phyloP scores from a whole-genome alignment of 768 basidiomycete genomes.

The Pilatotrama ljubarskyi region DNA sequence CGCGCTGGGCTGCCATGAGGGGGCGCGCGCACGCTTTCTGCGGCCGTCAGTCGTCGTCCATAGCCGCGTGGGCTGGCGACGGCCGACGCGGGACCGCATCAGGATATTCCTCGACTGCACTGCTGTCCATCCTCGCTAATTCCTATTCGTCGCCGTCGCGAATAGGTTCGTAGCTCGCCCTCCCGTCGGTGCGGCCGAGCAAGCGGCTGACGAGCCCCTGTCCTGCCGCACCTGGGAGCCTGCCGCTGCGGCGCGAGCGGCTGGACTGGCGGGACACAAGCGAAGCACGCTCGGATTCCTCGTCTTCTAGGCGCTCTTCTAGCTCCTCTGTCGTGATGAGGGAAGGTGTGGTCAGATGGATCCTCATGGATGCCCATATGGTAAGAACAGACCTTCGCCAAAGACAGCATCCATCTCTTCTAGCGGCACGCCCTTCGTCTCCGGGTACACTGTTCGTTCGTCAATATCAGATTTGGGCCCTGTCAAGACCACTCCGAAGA shows the following conservation, averaged over 20 bases:
- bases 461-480: constrained; percentile 7
- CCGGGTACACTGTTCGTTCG: constrained; percentile 67
- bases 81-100: constrained; percentile 23
- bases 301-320: constrained; percentile 66
- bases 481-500: neutral
- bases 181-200: constrained; percentile 41
- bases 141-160: constrained; percentile 53
- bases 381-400: constrained; percentile 65
- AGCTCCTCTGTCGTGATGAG: constrained; percentile 37
- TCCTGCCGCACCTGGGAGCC: constrained; percentile 26
- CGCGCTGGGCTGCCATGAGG: neutral
- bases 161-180: constrained; percentile 50
- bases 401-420: constrained; percentile 93
- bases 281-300: constrained; percentile 57
- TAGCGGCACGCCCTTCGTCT: constrained; percentile 82
- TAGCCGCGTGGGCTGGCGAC: constrained; percentile 7
- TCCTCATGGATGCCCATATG: neutral
- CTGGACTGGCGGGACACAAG: constrained; percentile 43
- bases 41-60: constrained; percentile 8
- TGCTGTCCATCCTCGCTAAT: constrained; percentile 52
- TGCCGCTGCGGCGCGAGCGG: constrained; percentile 33
- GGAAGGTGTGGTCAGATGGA: neutral
- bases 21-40: neutral
- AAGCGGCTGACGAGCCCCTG: constrained; percentile 54
- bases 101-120: constrained; percentile 30